Base-by-base conservation (phyloP, 106 monocot genomes). In the Dendrobium huoshanense region DNA sequence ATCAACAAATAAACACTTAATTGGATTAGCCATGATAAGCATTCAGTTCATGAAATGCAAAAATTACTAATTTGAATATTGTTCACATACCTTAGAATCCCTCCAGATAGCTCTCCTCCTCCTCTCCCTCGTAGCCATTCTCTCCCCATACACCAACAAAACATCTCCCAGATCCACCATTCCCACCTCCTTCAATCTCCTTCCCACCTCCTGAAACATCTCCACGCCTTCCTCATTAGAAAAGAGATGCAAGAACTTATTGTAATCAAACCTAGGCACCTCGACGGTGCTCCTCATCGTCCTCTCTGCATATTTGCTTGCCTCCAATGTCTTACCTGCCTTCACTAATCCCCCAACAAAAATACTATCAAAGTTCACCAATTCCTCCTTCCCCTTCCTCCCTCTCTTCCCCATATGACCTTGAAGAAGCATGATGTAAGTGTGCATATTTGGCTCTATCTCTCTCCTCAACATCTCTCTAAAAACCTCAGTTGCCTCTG, bases 311-410 rank as follows among this genome's bases (percentile, higher is more conserved):
- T 83, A 94, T 81, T 94, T 96, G 42, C 85, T 90, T 1, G 86
- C 96, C 61, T 85, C 83, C 78, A 85, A 20, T 49, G 88, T 85
- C 77, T 65, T 92, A 73, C 94, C 92, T 1, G 78, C 82, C 82
- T 94, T 94, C 83, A 98, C 87, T 70, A 98, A 51, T 3, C 92
- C 94, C 33, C 92, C 97, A 22, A 94, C 89, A 80, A 98, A 98
- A 3, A 92, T 84, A 68, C 84, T 92, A 75, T 85, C 90, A 37
- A 91, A 98, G 40, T 95, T 95, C 79, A 95, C 91, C 40, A 75
- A 0, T 25, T 84, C 81, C 59, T 94, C 89, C 49, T 77, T 88
- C 43, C 81, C 92, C 81, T 91, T 94, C 81, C 94, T 89, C 41
- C 96, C 94, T 75, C 88, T 92, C 87, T 86, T 89, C 80, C 94